Evolutionary conservation across 192 early-diverging fungal genomes (phyloP).

Genomic region (Gaertneriomyces sp.): DNA sequence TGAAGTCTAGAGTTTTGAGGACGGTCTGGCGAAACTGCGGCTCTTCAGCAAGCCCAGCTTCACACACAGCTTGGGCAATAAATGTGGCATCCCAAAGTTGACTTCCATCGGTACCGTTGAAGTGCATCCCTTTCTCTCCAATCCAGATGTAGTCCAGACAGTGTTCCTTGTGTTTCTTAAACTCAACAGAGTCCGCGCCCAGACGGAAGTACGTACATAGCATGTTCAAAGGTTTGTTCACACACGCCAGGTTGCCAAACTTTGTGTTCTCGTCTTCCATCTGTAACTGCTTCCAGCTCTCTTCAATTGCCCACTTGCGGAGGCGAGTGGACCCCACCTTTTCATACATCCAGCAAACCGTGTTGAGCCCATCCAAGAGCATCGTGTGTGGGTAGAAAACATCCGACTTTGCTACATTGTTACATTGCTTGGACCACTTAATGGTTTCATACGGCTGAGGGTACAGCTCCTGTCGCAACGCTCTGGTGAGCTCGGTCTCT

Average conservation of each 20-base stretch:
- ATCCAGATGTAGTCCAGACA: constrained; percentile 92
- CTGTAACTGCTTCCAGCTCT: constrained; percentile 76
- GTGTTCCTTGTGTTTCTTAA: constrained; percentile 67
- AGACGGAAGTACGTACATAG: constrained; percentile 80
- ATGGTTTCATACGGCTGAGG: constrained; percentile 81
- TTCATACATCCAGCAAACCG: constrained; percentile 70
- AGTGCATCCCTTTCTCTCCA: constrained; percentile 83
- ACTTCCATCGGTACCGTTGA: constrained; percentile 94
- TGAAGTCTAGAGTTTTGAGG: constrained; percentile 68
- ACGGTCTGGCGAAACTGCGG: constrained; percentile 66
- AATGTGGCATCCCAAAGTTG: constrained; percentile 97
- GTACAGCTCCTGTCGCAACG: constrained; percentile 87
- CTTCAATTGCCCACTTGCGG: constrained; percentile 67
- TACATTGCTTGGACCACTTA: constrained; percentile 72
- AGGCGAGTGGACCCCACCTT: constrained; percentile 53
- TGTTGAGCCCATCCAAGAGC: constrained; percentile 71
- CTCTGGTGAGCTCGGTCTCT: constrained; percentile 62
- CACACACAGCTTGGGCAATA: constrained; percentile 77
- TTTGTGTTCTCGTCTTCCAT: constrained; percentile 88
- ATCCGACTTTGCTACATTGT: constrained; percentile 80
- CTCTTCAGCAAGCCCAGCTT: constrained; percentile 63
- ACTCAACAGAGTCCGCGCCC: constrained; percentile 77
- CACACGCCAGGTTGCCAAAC: constrained; percentile 84
- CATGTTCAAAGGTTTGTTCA: constrained; percentile 93
- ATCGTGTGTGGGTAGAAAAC: constrained; percentile 80